A percentile compares a stretch with the other conserved stretches of the same genome.
Evolutionary conservation across 2,329 filamentous ascomycete species (phyloP).

Genomic region (Botrytis elliptica): DNA sequence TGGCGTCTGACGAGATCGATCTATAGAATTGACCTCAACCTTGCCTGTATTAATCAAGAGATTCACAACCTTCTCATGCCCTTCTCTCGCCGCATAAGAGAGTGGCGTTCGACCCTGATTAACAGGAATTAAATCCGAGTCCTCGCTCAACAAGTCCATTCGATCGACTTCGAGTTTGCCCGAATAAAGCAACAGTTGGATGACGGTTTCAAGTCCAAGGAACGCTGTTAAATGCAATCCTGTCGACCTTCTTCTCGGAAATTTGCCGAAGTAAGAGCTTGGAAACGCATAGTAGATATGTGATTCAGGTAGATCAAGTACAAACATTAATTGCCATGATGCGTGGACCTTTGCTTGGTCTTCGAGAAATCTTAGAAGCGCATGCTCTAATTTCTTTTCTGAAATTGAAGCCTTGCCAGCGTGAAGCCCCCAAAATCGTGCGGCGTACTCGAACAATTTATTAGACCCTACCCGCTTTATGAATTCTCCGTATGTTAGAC

Average conservation of each 20-base stretch:
- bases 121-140: too few relatives aligned
- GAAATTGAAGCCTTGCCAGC: neutral
- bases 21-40: neutral
- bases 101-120: neutral
- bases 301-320: too few relatives aligned
- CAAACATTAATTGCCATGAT: neutral
- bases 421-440: neutral
- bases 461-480: slow-evolving; percentile 26
- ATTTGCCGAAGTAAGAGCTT: too few relatives aligned
- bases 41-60: neutral
- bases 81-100: neutral
- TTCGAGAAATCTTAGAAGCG: neutral
- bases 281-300: too few relatives aligned
- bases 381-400: fast-evolving
- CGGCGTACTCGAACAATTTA: neutral
- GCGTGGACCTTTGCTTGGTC: neutral
- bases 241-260: neutral
- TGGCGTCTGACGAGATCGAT: neutral
- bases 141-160: fast-evolving
- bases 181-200: neutral
- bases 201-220: neutral
- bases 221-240: slow-evolving; percentile 11
- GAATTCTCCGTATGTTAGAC: slow-evolving; percentile 28
- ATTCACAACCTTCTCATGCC: neutral
- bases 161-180: neutral